These are phyloP conservation scores for Auricularia cornea DNA, from an alignment of 768 basidiomycete genomes.

Conservation along the genomic window DNA sequence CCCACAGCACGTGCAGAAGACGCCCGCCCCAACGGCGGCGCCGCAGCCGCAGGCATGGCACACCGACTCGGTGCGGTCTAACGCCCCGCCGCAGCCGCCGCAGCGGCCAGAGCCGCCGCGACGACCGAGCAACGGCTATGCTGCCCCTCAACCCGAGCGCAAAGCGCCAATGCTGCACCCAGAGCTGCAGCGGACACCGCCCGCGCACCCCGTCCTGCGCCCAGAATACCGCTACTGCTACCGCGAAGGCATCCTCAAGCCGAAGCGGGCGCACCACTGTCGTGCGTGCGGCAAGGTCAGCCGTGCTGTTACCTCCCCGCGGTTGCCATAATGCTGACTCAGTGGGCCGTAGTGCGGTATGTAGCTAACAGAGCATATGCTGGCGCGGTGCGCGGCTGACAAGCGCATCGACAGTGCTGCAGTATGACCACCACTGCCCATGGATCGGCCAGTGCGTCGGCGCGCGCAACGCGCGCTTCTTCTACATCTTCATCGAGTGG, in stretches of 20 bases:
- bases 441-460: slow-evolving; percentile 94
- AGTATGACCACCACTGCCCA: slow-evolving; percentile 86
- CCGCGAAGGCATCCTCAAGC: slow-evolving; percentile 59
- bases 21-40: slow-evolving; percentile 11
- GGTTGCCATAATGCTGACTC: no score
- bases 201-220: slow-evolving; percentile 39
- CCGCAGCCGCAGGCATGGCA: slow-evolving; percentile 10
- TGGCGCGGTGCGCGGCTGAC: neutral
- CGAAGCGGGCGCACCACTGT: slow-evolving; percentile 68
- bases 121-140: neutral
- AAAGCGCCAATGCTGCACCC: slow-evolving; percentile 8
- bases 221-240: slow-evolving; percentile 63
- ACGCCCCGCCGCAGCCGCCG: neutral
- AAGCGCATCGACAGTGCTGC: slow-evolving; percentile 35
- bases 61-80: neutral
- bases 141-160: neutral
- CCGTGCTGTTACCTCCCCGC: no score
- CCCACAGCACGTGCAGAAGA: slow-evolving; percentile 19
- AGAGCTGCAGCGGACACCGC: slow-evolving; percentile 24
- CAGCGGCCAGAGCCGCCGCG: neutral
- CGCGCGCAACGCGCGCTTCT: slow-evolving; percentile 75
- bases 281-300: slow-evolving; percentile 72
- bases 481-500: slow-evolving; percentile 73
- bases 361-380: no score
- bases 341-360: neutral